Conservation (phyloP, 306 rosid genomes). For the Gillenia trifoliata region DNA sequence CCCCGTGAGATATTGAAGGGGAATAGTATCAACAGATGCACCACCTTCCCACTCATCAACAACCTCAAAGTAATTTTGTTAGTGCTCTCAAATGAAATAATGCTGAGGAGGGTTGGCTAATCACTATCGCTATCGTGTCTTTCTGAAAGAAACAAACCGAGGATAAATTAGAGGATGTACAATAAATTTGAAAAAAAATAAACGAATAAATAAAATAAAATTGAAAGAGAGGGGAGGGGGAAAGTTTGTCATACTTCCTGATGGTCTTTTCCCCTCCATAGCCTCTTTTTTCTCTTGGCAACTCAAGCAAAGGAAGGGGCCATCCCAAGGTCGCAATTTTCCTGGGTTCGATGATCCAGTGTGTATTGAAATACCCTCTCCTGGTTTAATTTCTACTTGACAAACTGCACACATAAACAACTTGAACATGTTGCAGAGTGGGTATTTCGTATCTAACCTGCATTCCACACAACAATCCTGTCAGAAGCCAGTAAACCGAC, state of each 20-base stretch:
- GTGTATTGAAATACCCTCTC: slow-evolving; percentile 88
- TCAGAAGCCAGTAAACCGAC: slow-evolving; percentile 21
- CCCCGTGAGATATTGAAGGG: slow-evolving; percentile 47
- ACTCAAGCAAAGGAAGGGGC: slow-evolving; percentile 93
- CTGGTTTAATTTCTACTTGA: slow-evolving; percentile 88
- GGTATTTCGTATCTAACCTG: slow-evolving; percentile 94
- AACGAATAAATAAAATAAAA: background rate
- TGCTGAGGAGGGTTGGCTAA: slow-evolving; percentile 44
- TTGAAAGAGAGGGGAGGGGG: slow-evolving; percentile 6
- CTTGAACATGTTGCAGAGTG: slow-evolving; percentile 98
- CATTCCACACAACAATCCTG: slow-evolving; percentile 28
- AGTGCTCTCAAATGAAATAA: slow-evolving; percentile 50
- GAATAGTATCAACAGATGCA: slow-evolving; percentile 35
- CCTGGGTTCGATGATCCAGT: slow-evolving; percentile 50
- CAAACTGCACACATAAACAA: slow-evolving; percentile 94
- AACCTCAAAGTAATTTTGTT: slow-evolving; percentile 31
- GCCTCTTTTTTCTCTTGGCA: slow-evolving; percentile 99
- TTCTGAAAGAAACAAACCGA: slow-evolving; percentile 51
- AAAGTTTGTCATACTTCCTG: slow-evolving; percentile 42
- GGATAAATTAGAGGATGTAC: slow-evolving; percentile 9
- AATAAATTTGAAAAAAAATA: background rate
- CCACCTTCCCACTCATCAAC: slow-evolving; percentile 39
- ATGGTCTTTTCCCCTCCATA: slow-evolving; percentile 89
- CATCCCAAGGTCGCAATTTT: slow-evolving; percentile 95
- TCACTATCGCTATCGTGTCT: slow-evolving; percentile 88